Conservation (phyloP, 2,329 filamentous ascomycete genomes). For the Emmonsiellopsis sp. region DNA sequence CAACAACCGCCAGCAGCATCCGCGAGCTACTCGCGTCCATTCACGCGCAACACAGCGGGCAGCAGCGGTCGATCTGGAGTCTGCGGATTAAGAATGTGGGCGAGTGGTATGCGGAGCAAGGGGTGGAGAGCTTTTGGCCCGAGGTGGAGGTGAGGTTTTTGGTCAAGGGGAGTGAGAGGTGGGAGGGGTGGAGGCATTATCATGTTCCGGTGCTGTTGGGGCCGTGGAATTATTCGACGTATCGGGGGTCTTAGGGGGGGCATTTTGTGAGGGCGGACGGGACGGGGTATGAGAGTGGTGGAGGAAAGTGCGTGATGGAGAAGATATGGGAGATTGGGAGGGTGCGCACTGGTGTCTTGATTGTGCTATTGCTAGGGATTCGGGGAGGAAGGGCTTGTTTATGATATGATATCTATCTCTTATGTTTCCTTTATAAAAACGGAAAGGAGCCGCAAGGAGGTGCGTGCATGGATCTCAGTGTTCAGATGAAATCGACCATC, state of each 20-base stretch:
- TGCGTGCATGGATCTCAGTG: too few relatives aligned
- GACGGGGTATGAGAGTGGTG: background rate
- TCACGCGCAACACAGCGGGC: background rate
- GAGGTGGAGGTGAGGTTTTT: slow-evolving; percentile 43
- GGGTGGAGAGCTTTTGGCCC: slow-evolving; percentile 43
- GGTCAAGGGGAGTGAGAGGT: slow-evolving; percentile 35
- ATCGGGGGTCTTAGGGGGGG: slow-evolving; percentile 37
- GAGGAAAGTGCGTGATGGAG: background rate
- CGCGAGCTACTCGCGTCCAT: background rate
- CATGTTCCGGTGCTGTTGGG: slow-evolving; percentile 44
- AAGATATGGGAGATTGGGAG: too few relatives aligned
- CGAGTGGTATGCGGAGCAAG: slow-evolving; percentile 38
- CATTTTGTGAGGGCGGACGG: too few relatives aligned
- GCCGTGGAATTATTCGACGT: slow-evolving; percentile 44
- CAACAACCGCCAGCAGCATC: slow-evolving; percentile 3
- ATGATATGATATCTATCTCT: too few relatives aligned
- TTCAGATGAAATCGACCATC: too few relatives aligned
- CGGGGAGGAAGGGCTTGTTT: too few relatives aligned
- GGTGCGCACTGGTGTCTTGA: too few relatives aligned
- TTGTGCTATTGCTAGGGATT: too few relatives aligned
- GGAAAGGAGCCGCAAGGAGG: too few relatives aligned
- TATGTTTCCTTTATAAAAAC: too few relatives aligned
- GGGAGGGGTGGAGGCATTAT: slow-evolving; percentile 40
- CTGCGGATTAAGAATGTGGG: slow-evolving; percentile 37
- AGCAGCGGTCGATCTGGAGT: slow-evolving; percentile 34